Evolutionary conservation across 2,329 filamentous ascomycete genomes (phyloP).

Genomic region (Fusarium keratoplasticum): DNA sequence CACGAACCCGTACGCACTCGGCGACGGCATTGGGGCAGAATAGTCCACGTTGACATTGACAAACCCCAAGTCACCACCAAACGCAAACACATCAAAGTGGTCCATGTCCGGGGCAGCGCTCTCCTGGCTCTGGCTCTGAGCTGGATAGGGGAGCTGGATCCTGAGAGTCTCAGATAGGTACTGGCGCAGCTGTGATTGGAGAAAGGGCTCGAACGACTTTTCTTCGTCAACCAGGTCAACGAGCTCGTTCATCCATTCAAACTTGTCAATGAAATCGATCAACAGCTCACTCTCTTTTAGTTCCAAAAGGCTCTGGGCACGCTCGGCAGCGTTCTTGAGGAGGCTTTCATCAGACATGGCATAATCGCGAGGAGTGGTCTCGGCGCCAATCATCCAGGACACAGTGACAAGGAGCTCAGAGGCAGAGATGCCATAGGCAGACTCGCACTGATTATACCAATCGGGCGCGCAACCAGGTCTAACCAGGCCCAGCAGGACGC

Average conservation of each 20-base stretch:
- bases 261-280: slow-evolving; percentile 34
- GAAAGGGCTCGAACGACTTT: slow-evolving; percentile 31
- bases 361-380: neutral
- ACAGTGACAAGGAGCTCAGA: slow-evolving; percentile 42
- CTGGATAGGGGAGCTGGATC: slow-evolving; percentile 28
- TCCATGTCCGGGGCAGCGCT: neutral
- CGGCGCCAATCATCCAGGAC: slow-evolving; percentile 40
- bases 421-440: slow-evolving; percentile 38
- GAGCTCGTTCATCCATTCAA: slow-evolving; percentile 42
- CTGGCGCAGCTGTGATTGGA: slow-evolving; percentile 32
- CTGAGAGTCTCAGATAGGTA: slow-evolving; percentile 32
- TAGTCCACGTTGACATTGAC: slow-evolving; percentile 5
- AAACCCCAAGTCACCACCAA: slow-evolving; percentile 5
- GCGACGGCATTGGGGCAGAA: neutral
- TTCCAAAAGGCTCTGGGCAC: slow-evolving; percentile 14
- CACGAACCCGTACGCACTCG: neutral
- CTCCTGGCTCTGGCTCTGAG: slow-evolving; percentile 6
- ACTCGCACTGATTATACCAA: slow-evolving; percentile 39
- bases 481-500: slow-evolving; percentile 28
- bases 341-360: slow-evolving; percentile 8
- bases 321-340: slow-evolving; percentile 21
- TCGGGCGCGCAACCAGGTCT: slow-evolving; percentile 21
- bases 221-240: slow-evolving; percentile 29
- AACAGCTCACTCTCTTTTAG: slow-evolving; percentile 29
- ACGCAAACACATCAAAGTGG: neutral